Percentiles rank a stretch among this genome's conserved stretches.
phyloP scores from a whole-genome alignment of 257 asterid species.

The Jacaranda copaia region DNA sequence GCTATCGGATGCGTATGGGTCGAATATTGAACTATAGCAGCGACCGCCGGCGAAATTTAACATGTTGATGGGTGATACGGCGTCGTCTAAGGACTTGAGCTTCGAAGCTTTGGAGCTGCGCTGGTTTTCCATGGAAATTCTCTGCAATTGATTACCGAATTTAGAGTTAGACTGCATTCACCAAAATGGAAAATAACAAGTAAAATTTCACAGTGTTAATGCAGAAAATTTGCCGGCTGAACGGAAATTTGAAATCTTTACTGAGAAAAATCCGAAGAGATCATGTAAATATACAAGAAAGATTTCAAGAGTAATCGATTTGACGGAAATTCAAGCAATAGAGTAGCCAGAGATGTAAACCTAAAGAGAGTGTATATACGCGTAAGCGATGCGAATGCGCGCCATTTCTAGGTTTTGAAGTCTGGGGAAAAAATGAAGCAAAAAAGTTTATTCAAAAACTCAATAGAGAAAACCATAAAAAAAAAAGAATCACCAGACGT shows the following conservation, averaged over 20 bases:
- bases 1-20: slow-evolving; percentile 68
- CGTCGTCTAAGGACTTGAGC: slow-evolving; percentile 45
- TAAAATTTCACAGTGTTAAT: not conserved
- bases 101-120: slow-evolving; percentile 49
- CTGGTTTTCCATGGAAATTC: slow-evolving; percentile 53
- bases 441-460: not conserved
- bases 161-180: slow-evolving; percentile 6
- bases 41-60: slow-evolving; percentile 43
- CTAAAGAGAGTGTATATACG: slow-evolving; percentile 10
- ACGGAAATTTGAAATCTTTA: slow-evolving; percentile 31
- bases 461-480: too few relatives aligned
- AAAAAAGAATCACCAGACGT: slow-evolving; percentile 12
- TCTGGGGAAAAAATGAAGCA: slow-evolving; percentile 7
- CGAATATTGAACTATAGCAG: slow-evolving; percentile 47
- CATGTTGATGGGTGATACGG: slow-evolving; percentile 43
- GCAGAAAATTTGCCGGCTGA: slow-evolving; percentile 9
- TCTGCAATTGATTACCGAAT: slow-evolving; percentile 45
- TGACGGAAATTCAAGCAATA: slow-evolving; percentile 26
- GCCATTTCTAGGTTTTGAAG: slow-evolving; percentile 42
- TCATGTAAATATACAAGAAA: slow-evolving; percentile 17
- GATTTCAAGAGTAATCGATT: not conserved
- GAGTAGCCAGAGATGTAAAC: slow-evolving; percentile 8
- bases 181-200: not conserved
- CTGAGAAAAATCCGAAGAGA: slow-evolving; percentile 4
- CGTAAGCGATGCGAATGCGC: slow-evolving; percentile 18